Evolutionary conservation across 2,329 filamentous ascomycete genomes (phyloP).

Genomic region (Hymenoscyphus infarciens): DNA sequence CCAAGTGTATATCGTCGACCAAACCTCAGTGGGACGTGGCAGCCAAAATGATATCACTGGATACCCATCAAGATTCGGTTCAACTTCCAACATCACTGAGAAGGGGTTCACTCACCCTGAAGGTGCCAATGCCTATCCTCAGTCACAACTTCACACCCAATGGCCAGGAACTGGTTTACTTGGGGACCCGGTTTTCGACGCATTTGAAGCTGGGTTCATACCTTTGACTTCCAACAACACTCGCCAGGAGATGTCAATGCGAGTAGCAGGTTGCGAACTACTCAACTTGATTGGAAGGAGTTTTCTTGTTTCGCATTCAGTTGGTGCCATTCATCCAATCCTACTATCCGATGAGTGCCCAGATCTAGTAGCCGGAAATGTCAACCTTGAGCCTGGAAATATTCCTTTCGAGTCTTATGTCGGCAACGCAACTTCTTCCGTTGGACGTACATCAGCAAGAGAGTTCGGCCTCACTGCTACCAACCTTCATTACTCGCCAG

Average conservation of each 20-base stretch:
- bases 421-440: background rate
- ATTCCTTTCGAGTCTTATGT: constrained; percentile 2
- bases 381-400: background rate
- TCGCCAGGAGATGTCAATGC: background rate
- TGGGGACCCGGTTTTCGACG: background rate
- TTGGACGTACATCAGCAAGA: background rate
- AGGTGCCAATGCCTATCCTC: background rate
- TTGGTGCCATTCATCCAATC: background rate
- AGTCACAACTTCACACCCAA: constrained; percentile 1
- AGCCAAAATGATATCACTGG: background rate
- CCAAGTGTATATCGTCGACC: background rate
- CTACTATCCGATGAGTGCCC: background rate
- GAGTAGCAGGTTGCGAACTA: background rate
- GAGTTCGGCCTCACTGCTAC: background rate
- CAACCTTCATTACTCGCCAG: background rate
- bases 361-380: background rate
- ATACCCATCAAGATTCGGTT: background rate
- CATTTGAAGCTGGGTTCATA: constrained; percentile 1
- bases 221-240: background rate
- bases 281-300: background rate
- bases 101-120: background rate
- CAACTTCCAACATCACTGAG: constrained; percentile 1
- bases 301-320: background rate
- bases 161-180: background rate
- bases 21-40: background rate